These are phyloP conservation scores for Dryas integrifolia DNA, from an alignment of 331 rosid genomes.

Conservation along the genomic window DNA sequence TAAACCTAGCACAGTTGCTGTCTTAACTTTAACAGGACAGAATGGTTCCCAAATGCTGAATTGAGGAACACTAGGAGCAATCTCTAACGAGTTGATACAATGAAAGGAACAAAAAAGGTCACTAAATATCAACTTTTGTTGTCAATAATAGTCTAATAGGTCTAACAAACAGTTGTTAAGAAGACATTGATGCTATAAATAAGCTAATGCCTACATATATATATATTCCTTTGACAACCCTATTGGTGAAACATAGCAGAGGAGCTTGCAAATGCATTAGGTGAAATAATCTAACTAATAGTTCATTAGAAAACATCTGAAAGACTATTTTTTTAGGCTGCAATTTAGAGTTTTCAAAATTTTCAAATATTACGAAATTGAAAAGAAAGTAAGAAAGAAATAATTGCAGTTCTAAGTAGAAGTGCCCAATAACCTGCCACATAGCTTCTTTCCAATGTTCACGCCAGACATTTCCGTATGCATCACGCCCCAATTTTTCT, in stretches of 20 bases:
- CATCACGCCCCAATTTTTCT: constrained; percentile 94
- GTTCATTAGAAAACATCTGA: neutral
- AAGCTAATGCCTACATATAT: neutral
- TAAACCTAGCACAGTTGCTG: neutral
- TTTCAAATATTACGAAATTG: neutral
- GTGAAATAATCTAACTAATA: neutral
- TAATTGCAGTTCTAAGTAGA: constrained; percentile 1
- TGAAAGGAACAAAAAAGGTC: neutral
- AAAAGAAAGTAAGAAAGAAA: neutral
- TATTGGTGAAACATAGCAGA: neutral
- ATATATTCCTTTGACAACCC: neutral
- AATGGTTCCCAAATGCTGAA: neutral
- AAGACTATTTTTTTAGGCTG: neutral
- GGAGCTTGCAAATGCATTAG: neutral
- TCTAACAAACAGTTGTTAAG: too few species aligned
- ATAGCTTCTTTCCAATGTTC: constrained; percentile 91
- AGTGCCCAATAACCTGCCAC: constrained; percentile 56
- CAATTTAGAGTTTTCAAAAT: neutral
- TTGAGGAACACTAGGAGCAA: neutral
- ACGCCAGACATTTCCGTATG: constrained; percentile 80
- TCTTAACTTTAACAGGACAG: neutral
- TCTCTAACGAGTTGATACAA: neutral
- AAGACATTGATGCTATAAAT: neutral
- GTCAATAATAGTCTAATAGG: too few species aligned
- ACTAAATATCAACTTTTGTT: too few species aligned